These are phyloP conservation scores for Mycosphaerelloides madeirae DNA, from an alignment of 2,329 filamentous ascomycete genomes.

Conservation along the genomic window DNA sequence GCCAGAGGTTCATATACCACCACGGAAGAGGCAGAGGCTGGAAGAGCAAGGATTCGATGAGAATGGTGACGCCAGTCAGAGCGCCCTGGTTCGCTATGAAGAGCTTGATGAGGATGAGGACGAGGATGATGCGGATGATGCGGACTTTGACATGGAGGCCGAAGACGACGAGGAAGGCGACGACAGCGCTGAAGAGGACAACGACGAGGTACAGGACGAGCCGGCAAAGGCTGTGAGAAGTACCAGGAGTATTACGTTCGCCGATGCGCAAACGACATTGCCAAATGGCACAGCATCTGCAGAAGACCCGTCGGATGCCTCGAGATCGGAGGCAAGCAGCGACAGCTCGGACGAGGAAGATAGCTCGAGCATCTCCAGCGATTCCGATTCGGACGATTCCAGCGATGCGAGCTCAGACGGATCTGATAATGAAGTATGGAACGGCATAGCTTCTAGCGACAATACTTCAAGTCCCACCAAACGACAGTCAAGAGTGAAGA, in stretches of 20 bases:
- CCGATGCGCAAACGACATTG: too few relatives aligned
- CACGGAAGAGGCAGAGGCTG: constrained; percentile 30
- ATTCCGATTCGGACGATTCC: constrained; percentile 11
- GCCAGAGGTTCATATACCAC: constrained; percentile 35
- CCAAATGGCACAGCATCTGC: too few relatives aligned
- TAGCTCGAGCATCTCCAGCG: constrained; percentile 10
- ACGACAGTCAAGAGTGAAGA: background rate
- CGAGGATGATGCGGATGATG: constrained; percentile 18
- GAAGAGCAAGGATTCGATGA: constrained; percentile 34
- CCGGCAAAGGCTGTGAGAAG: background rate
- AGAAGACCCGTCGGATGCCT: constrained; percentile 1
- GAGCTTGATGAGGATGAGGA: constrained; percentile 23
- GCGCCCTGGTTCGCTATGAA: constrained; percentile 25
- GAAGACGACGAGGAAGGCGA: constrained; percentile 21
- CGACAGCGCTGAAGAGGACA: constrained; percentile 10
- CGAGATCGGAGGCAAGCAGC: constrained; percentile 7
- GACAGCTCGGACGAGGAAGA: constrained; percentile 15
- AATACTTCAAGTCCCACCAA: background rate
- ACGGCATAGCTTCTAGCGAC: constrained; percentile 13
- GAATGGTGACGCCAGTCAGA: constrained; percentile 37
- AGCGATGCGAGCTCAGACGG: constrained; percentile 14
- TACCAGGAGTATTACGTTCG: background rate
- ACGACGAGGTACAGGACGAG: constrained; percentile 4
- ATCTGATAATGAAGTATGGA: constrained; percentile 15
- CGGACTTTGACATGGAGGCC: constrained; percentile 15